Base-by-base conservation (phyloP, 2,329 filamentous ascomycete genomes). In the Aspergillus felis region DNA sequence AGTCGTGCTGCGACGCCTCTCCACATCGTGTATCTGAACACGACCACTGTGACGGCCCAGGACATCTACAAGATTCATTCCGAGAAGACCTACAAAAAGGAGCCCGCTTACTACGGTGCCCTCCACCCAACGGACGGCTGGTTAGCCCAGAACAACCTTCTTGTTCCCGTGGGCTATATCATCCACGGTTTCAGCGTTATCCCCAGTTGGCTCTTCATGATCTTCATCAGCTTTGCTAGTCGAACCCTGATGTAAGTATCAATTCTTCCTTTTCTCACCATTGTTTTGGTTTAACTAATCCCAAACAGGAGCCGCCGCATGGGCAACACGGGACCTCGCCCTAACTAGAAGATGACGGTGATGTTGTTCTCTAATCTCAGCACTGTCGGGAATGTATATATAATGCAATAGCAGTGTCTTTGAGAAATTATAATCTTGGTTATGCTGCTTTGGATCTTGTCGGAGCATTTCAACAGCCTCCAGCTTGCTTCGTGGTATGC, bases 171-270 rank as follows among this genome's bases (percentile, higher is more conserved):
- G 38, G 85, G 80, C 6, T 86, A 85, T 62, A 68, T 78, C 47
- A 77, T 87, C 55, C 86, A 78, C 70, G 80, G 68, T 29, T 80
- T 87, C 67, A 76, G 79, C 35, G 76, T 79, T 71, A 78, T 87
- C 63, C 85, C 85, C 3, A 85, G 81, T 65, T 88, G 85, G 85
- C 66, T 82, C 57, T 82, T 86, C 61, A 87, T 88, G 85, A 81
- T 88, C 61, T 71, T 78, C 46, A 82, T 88, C 71, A 84, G 80
- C 54, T 82, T 87, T 71, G 67, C 84, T 64, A 85, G 81, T 74
- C 76, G 85, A 65, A 81, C 79, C 12, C 76, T 87, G 69, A 87
- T 87, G 85, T 85, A 74, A 80, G 82, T 72, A 54, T 29, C 22
- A 17, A 25, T 48, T 10, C 14, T 24, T 17, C 10, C 3, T 35